Base-by-base conservation (phyloP, 192 early-diverging fungal species). In the Coemansia sp. region DNA sequence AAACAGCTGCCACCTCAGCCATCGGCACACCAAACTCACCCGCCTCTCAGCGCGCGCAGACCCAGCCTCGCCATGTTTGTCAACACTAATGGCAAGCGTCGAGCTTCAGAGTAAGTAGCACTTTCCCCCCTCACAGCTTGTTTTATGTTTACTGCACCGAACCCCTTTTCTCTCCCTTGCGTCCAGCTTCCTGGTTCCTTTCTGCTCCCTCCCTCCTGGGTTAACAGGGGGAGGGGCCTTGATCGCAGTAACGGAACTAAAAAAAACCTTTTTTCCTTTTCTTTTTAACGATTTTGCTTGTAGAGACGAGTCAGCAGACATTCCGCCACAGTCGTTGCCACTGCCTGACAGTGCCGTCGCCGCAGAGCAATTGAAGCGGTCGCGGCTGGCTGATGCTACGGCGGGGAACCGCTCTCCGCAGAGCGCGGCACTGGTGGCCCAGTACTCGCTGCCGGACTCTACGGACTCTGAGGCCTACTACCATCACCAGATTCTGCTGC, bases 351-450 rank as follows among this genome's bases (percentile, higher is more conserved):
- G n/a, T n/a, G n/a, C n/a, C 21, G 43, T 12, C 21, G 43, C 44
- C 14, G 8, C 44, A 27, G 26, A 48, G 12, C 44, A 48, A 12
- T n/a, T 24, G 4, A 48, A 48, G 44, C 44, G 44, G 24, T 48
- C 26, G 44, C 44, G 44, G 4, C 22, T 26, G 24, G 44, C 44
- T 29, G 44, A 48, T 27, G 4, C 44, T 5, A 24, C 4, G 41
- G 41, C 41, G 41, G 41, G 44, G 26, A 48, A 29, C 26, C 56
- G 69, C 44, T 78, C 75, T 22, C 75, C 75, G 11, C 65, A 68
- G 42, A 78, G 75, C 55, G 65, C 65, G 7, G 75, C 75, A 7
- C 66, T 78, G 26, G 65, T 63, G 10, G 75, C 65, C n/a, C 63
- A 60, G 44, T 72, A 68, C 50, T 63, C 74, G 42, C 52, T 63